Conservation (phyloP, 73 alveolate species). For the Paramecium bursaria region DNA sequence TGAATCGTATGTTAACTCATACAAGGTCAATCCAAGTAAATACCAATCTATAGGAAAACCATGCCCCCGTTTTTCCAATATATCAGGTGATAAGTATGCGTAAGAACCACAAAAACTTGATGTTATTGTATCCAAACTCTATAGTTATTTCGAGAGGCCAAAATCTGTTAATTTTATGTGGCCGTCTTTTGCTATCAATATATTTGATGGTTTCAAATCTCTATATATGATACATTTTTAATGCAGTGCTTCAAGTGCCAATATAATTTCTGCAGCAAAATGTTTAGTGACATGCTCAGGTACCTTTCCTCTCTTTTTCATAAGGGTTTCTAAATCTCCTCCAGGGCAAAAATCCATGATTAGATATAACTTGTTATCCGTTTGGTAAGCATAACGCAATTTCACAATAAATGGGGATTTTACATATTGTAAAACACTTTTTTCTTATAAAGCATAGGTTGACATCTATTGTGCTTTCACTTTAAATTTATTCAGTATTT, state of each 20-base stretch:
- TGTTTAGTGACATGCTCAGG: slow-evolving; percentile 87
- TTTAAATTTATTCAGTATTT: slow-evolving; percentile 82
- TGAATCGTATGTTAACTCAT: slow-evolving; percentile 95
- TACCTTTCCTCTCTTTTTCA: slow-evolving; percentile 84
- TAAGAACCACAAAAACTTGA: slow-evolving; percentile 94
- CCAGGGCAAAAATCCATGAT: slow-evolving; percentile 97
- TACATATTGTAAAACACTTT: slow-evolving; percentile 84
- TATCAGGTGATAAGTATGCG: slow-evolving; percentile 96
- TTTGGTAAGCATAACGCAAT: slow-evolving; percentile 93
- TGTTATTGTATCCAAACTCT: slow-evolving; percentile 78
- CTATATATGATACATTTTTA: slow-evolving; percentile 91
- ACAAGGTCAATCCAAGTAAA: slow-evolving; percentile 91
- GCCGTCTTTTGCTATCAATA: slow-evolving; percentile 94
- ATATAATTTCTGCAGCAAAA: slow-evolving; percentile 90
- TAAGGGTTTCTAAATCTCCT: slow-evolving; percentile 94
- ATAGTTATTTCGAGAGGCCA: slow-evolving; percentile 98
- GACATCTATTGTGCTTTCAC: slow-evolving; percentile 31
- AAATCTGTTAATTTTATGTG: slow-evolving; percentile 97
- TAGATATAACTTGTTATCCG: slow-evolving; percentile 90
- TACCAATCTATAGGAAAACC: slow-evolving; percentile 95
- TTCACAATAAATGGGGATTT: slow-evolving; percentile 94
- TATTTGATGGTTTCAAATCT: slow-evolving; percentile 98
- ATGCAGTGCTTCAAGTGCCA: slow-evolving; percentile 97
- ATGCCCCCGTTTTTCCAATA: slow-evolving; percentile 89
- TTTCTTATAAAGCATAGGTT: slow-evolving; percentile 77